Percentiles rank a stretch among this genome's conserved stretches.
Evolutionary conservation across 2,329 filamentous ascomycete species (phyloP).

Genomic region (Ophiostoma himal-ulmi): DNA sequence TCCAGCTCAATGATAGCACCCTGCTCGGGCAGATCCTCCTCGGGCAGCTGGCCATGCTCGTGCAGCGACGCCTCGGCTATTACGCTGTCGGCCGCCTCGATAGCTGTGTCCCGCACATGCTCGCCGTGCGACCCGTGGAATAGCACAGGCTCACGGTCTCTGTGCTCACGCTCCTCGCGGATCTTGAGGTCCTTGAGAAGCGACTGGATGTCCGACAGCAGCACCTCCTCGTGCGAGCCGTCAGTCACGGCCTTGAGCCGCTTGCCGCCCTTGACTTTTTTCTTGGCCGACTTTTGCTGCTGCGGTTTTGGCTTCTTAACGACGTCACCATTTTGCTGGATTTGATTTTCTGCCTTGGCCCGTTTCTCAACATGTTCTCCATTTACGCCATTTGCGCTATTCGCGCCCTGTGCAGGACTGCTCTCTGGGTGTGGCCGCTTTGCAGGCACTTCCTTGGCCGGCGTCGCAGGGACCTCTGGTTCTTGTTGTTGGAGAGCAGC

Average conservation of each 20-base stretch:
- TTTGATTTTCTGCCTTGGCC: background rate
- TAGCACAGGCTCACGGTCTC: constrained; percentile 24
- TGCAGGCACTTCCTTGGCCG: background rate
- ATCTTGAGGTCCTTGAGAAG: constrained; percentile 43
- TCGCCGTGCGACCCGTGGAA: constrained; percentile 22
- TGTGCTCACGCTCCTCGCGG: constrained; percentile 29
- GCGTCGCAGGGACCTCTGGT: background rate
- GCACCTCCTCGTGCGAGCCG: constrained; percentile 61
- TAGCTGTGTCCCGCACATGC: constrained; percentile 10
- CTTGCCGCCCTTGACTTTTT: constrained; percentile 53
- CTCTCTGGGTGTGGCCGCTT: constrained; percentile 22
- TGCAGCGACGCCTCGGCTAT: background rate
- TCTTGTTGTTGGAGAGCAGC: background rate
- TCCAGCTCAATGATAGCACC: constrained; percentile 75
- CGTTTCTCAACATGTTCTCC: background rate
- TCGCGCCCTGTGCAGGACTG: constrained; percentile 15
- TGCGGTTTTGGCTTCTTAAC: constrained; percentile 14
- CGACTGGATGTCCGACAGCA: constrained; percentile 56
- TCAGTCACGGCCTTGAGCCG: constrained; percentile 50
- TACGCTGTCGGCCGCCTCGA: constrained; percentile 7
- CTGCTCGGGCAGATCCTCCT: constrained; percentile 51
- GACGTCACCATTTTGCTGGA: constrained; percentile 23
- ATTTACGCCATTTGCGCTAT: background rate
- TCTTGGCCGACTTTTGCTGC: constrained; percentile 29
- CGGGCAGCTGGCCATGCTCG: constrained; percentile 18